phyloP scores from a whole-genome alignment of 2,329 filamentous ascomycete species.

The Cytospora paraplurivora region DNA sequence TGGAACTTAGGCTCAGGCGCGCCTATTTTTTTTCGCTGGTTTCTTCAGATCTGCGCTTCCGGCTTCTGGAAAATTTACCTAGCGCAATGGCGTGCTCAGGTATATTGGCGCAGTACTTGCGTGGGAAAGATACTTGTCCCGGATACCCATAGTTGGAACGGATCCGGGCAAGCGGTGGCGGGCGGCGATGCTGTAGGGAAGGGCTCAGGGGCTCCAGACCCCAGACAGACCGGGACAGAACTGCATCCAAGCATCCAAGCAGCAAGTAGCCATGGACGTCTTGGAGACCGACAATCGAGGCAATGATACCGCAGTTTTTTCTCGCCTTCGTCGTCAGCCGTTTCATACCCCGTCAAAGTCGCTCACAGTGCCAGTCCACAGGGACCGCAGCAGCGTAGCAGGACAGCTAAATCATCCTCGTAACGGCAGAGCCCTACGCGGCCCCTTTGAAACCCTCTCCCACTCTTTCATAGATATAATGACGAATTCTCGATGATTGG shows the following conservation, averaged over 20 bases:
- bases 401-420: constrained; percentile 1
- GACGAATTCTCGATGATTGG: neutral
- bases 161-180: too few species aligned
- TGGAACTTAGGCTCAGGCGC: neutral
- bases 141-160: neutral
- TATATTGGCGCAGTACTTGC: constrained; percentile 14
- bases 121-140: constrained; percentile 17
- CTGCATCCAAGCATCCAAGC: too few species aligned
- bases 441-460: constrained; percentile 5
- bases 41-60: constrained; percentile 9
- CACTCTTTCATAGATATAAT: neutral
- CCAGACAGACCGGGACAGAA: too few species aligned
- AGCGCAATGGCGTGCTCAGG: constrained; percentile 29
- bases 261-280: neutral
- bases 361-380: constrained; percentile 19
- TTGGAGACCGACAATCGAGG: too few species aligned
- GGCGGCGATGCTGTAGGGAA: too few species aligned
- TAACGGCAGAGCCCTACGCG: constrained; percentile 21
- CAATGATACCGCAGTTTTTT: neutral
- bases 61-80: constrained; percentile 23
- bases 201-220: too few species aligned
- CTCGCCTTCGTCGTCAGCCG: constrained; percentile 11
- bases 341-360: neutral
- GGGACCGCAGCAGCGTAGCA: neutral
- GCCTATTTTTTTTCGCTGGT: constrained; percentile 2